Conservation (phyloP, 352 stramenopile genomes). For the Globisporangium abappressorium region DNA sequence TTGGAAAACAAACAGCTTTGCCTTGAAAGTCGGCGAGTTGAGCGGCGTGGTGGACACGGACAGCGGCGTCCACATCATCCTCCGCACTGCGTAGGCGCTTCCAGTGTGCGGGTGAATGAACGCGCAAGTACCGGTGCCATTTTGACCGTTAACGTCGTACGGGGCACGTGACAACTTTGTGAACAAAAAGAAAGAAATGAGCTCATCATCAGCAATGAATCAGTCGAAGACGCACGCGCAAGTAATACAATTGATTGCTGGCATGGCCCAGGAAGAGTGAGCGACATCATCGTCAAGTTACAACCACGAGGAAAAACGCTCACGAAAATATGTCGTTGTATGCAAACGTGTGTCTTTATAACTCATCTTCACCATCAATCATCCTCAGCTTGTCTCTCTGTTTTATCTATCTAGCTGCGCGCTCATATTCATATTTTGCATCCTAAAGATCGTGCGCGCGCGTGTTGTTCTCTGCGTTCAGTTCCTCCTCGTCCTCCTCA, state of each 20-base stretch:
- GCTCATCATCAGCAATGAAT: background rate
- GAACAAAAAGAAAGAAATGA: background rate
- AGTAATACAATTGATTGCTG: background rate
- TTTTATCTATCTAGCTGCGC: background rate
- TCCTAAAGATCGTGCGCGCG: background rate
- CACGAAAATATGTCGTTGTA: background rate
- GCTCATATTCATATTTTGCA: background rate
- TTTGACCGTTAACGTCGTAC: too few relatives aligned
- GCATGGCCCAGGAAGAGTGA: background rate
- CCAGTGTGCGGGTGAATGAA: background rate
- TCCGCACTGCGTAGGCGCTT: constrained; percentile 74
- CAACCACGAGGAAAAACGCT: background rate
- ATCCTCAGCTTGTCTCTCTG: background rate
- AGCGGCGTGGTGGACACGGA: constrained; percentile 94
- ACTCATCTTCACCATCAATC: background rate
- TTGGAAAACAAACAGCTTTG: constrained; percentile 53
- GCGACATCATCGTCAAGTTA: background rate
- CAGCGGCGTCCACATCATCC: constrained; percentile 96
- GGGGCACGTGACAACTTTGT: background rate
- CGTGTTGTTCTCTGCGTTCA: background rate
- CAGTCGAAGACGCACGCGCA: background rate
- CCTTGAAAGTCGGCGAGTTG: constrained; percentile 91
- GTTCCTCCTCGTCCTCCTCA: background rate
- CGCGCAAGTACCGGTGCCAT: too few relatives aligned
- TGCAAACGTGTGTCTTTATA: too few relatives aligned